These are phyloP conservation scores for Phalaenopsis equestris DNA, from an alignment of 106 monocot genomes.

Conservation along the genomic window DNA sequence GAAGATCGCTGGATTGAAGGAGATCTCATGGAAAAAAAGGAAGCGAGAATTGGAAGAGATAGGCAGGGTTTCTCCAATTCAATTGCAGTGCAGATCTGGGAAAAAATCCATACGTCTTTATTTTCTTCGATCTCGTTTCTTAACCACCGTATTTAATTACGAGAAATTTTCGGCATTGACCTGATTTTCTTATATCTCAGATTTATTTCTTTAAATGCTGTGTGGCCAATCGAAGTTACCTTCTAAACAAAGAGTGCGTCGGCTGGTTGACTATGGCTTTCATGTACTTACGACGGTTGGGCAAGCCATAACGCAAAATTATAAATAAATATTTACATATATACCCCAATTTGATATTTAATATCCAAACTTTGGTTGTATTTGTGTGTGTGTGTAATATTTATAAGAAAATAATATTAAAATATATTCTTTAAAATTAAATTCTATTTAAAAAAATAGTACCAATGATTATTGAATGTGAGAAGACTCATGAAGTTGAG, in stretches of 20 bases:
- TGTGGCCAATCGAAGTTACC: background rate
- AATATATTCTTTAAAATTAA: no score
- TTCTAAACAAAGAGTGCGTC: background rate
- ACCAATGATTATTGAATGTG: no score
- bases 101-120: background rate
- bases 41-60: background rate
- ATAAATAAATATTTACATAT: no score
- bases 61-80: constrained; percentile 1
- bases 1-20: background rate
- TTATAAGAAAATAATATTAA: no score
- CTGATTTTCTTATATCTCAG: background rate
- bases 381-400: no score
- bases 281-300: no score
- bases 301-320: no score
- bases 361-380: no score
- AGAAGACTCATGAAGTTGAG: no score
- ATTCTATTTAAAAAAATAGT: no score
- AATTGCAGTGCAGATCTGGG: background rate
- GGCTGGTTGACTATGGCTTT: background rate
- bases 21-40: background rate
- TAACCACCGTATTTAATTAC: background rate
- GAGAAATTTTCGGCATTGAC: background rate
- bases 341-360: no score
- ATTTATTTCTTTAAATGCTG: background rate
- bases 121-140: constrained; percentile 3